Evolutionary conservation across 208 protist species (phyloP), one percentile per base, ranked within the genome.

Genomic region (Leishmania turanica): DNA sequence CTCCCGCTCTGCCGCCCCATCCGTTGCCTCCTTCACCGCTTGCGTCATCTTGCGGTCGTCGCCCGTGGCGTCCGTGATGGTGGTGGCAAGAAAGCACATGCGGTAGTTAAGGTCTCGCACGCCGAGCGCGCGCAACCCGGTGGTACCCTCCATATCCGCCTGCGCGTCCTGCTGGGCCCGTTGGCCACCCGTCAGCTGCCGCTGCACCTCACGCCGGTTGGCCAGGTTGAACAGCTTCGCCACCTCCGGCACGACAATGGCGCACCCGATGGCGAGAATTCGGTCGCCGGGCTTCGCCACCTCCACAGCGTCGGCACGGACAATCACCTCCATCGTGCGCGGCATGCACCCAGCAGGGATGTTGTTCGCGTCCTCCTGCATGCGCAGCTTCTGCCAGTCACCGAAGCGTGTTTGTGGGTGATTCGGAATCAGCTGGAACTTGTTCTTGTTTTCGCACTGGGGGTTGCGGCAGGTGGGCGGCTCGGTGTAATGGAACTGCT

Each of bases 401-500:
- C 93, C 91, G 86, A 99, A 99, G 53, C 85, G 84, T 13, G 95
- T 98, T 1, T 90, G 90, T 4, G 88, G 92, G 87, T 97, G 92
- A 21, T 89, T 92, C 1, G 92, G 92, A 51, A 96, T 83, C 9
- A 99, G 90, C 65, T 96, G 84, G 89, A 98, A 99, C 40, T 89
- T 87, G 54, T 75, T 90, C 49, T 89, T 96, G 89, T 99, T 99
- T 53, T 91, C 85, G 83, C 98, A 99, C 58, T 90, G 72, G 5
- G 87, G 40, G 81, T 98, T 99, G 34, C 90, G 88, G 84, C 98
- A 99, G 45, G 88, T 88, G 19, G 93, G 91, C 40, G 98, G 97
- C 82, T 99, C 98, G 9, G 99, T 99, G 94, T 99, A 99, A 82
- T 98, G 96, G 89, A 99, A 99, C 86, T 99, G 97, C 92, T 99